Conservation (phyloP, 805 yeast species). For the Hagleromyces aurorensis region DNA sequence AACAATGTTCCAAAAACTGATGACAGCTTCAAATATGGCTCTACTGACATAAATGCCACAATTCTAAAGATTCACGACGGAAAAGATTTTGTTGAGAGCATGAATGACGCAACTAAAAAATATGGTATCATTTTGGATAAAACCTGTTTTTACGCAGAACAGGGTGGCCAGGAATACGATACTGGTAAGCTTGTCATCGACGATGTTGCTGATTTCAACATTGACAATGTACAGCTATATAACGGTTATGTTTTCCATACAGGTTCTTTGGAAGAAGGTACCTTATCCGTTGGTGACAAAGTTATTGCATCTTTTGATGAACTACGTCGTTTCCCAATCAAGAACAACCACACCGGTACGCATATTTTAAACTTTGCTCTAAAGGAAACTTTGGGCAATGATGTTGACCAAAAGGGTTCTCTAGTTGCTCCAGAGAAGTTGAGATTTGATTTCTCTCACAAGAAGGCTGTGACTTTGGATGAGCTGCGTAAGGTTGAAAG, state of each 20-base stretch:
- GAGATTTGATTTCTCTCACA: conserved; percentile 94
- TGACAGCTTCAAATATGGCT: conserved; percentile 70
- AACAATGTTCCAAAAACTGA: conserved; percentile 68
- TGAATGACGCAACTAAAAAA: conserved; percentile 42
- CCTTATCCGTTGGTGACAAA: conserved; percentile 54
- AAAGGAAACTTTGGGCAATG: conserved; percentile 77
- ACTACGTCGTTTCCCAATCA: conserved; percentile 89
- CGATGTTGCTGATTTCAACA: conserved; percentile 79
- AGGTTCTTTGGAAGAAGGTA: conserved; percentile 76
- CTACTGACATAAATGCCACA: conserved; percentile 59
- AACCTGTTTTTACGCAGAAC: conserved; percentile 96
- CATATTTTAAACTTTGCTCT: conserved; percentile 88
- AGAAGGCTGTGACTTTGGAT: conserved; percentile 64
- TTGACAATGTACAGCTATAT: conserved; percentile 83
- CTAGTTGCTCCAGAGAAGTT: conserved; percentile 91
- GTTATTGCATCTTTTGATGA: conserved; percentile 88
- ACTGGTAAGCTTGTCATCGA: conserved; percentile 89
- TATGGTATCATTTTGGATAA: conserved; percentile 78
- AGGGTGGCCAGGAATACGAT: conserved; percentile 98
- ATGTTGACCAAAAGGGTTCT: conserved; percentile 93
- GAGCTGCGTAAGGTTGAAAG: conserved; percentile 73
- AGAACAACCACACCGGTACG: conserved; percentile 98
- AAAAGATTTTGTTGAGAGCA: conserved; percentile 47
- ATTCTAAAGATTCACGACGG: conserved; percentile 69
- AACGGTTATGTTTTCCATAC: conserved; percentile 96